Conservation (phyloP, 176 grass and related monocot species). For the Rhynchospora breviuscula region DNA sequence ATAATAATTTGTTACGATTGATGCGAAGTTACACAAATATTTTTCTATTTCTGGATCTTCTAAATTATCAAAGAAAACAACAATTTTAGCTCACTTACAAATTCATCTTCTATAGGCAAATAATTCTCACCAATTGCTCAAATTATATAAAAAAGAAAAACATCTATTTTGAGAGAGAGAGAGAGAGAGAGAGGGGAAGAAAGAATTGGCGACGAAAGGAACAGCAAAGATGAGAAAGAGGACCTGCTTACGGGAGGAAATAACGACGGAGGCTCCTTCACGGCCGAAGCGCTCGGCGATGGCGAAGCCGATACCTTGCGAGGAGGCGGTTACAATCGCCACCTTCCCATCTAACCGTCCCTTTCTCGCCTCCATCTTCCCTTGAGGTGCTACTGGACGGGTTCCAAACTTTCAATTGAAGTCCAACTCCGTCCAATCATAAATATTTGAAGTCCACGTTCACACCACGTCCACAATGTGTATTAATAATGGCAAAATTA, state of each 20-base stretch:
- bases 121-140: background rate
- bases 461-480: no score
- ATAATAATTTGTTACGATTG: background rate
- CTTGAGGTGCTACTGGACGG: no score
- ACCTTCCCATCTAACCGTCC: conserved; percentile 74
- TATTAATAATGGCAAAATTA: no score
- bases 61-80: background rate
- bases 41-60: background rate
- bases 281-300: conserved; percentile 80
- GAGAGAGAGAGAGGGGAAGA: background rate
- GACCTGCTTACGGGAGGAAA: conserved; percentile 96
- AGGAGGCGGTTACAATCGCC: conserved; percentile 84
- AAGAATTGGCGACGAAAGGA: background rate
- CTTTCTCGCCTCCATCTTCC: conserved; percentile 32
- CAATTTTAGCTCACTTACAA: background rate
- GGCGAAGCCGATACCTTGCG: conserved; percentile 78
- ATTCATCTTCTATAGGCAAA: background rate
- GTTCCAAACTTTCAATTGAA: no score
- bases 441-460: no score
- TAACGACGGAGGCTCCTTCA: conserved; percentile 80
- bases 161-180: background rate
- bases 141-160: background rate
- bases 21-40: background rate
- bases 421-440: no score
- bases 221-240: background rate